Conservation (phyloP, 148 eudicot species). For the Fagopyrum esculentum region DNA sequence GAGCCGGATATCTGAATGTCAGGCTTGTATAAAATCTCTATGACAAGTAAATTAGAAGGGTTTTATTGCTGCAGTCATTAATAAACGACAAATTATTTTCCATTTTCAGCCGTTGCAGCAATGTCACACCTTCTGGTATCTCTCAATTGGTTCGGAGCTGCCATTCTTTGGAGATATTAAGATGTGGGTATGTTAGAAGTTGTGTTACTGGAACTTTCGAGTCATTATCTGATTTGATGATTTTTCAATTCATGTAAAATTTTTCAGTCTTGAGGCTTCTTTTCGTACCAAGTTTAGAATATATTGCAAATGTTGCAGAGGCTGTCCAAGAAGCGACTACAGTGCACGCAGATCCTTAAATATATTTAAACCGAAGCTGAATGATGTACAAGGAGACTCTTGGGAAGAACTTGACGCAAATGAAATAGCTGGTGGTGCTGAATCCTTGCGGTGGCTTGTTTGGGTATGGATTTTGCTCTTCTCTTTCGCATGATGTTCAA, state of each 20-base stretch:
- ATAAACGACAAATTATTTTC: neutral
- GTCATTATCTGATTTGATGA: neutral
- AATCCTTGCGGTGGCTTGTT: conserved; percentile 83
- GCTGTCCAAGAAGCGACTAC: conserved; percentile 70
- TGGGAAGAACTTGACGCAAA: conserved; percentile 90
- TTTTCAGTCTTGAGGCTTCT: neutral
- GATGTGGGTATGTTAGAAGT: conserved; percentile 70
- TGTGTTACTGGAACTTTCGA: neutral
- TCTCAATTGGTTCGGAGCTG: conserved; percentile 60
- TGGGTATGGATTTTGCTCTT: conserved; percentile 56
- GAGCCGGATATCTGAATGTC: neutral
- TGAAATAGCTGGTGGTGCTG: conserved; percentile 54
- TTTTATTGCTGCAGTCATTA: neutral
- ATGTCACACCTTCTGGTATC: conserved; percentile 58
- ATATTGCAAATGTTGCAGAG: conserved; percentile 47
- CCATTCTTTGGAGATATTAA: conserved; percentile 62
- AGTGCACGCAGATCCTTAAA: conserved; percentile 61
- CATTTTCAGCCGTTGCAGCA: conserved; percentile 69
- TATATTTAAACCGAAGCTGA: conserved; percentile 58
- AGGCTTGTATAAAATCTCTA: neutral
- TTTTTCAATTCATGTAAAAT: neutral
- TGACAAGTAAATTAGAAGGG: neutral
- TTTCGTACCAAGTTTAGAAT: neutral
- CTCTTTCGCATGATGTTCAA: neutral
- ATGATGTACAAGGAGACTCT: conserved; percentile 62